phyloP scores from a whole-genome alignment of 148 eudicot genomes.

The Vaccinium myrtillus region DNA sequence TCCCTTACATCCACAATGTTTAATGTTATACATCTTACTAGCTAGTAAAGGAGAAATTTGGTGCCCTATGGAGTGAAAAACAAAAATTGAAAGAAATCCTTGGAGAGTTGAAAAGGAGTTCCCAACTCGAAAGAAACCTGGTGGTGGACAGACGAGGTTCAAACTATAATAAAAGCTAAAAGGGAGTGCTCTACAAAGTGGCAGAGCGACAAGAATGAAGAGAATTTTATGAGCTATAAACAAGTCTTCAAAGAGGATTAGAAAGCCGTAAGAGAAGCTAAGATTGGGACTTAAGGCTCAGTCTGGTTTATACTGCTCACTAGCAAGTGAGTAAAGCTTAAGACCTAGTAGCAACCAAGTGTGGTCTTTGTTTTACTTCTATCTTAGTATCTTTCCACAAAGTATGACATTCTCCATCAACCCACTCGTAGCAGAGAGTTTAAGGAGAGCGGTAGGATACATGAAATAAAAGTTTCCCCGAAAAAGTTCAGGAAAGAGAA shows the following conservation, averaged over 20 bases:
- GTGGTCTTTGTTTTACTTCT: background rate
- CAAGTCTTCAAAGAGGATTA: background rate
- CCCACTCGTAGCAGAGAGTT: background rate
- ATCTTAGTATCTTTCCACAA: background rate
- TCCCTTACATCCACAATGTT: background rate
- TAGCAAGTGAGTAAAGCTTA: background rate
- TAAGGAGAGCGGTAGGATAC: too few species aligned
- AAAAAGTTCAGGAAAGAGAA: too few species aligned
- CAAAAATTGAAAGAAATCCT: background rate
- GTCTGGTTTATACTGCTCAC: background rate
- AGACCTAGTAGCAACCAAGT: conserved; percentile 1
- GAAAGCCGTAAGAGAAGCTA: background rate
- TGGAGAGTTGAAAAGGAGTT: background rate
- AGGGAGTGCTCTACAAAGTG: background rate
- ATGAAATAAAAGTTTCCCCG: too few species aligned
- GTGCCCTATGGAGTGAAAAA: background rate
- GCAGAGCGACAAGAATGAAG: background rate
- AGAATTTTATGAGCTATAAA: background rate
- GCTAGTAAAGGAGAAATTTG: background rate
- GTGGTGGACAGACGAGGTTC: background rate
- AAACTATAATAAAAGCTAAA: background rate
- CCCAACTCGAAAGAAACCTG: background rate
- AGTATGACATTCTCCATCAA: background rate
- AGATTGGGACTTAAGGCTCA: background rate
- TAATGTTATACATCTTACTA: background rate